phyloP scores from a whole-genome alignment of 2,329 filamentous ascomycete genomes.

The Botryotinia convoluta region DNA sequence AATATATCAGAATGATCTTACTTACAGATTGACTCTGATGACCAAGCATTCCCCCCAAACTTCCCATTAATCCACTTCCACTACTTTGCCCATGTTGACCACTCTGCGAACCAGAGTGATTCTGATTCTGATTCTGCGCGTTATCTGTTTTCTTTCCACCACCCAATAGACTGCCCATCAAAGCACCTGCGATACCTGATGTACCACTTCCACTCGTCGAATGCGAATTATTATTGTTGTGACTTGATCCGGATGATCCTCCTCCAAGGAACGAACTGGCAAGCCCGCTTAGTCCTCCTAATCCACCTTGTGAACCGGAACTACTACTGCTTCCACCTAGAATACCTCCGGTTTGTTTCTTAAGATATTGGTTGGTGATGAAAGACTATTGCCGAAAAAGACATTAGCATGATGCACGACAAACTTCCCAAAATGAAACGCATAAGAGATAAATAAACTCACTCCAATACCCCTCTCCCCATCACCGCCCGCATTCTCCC shows the following conservation, averaged over 20 bases:
- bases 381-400: constrained; percentile 26
- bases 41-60: constrained; percentile 35
- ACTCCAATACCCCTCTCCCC: constrained; percentile 66
- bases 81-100: constrained; percentile 34
- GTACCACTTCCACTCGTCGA: constrained; percentile 31
- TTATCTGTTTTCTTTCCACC: constrained; percentile 45
- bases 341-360: constrained; percentile 18
- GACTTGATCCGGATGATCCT: constrained; percentile 28
- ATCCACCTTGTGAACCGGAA: constrained; percentile 28
- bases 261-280: constrained; percentile 39
- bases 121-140: constrained; percentile 31
- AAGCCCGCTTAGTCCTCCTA: constrained; percentile 42
- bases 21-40: constrained; percentile 30
- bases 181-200: constrained; percentile 40
- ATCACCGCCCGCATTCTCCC: constrained; percentile 60
- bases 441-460: constrained; percentile 41
- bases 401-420: not conserved
- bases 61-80: constrained; percentile 33
- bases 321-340: constrained; percentile 17
- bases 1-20: not conserved
- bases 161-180: constrained; percentile 55
- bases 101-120: constrained; percentile 41
- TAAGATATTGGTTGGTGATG: constrained; percentile 36
- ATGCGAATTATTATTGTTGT: constrained; percentile 31
- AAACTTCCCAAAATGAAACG: not conserved